phyloP scores from a whole-genome alignment of 164 flowering plant genomes.

The Chimonanthus salicifolius region DNA sequence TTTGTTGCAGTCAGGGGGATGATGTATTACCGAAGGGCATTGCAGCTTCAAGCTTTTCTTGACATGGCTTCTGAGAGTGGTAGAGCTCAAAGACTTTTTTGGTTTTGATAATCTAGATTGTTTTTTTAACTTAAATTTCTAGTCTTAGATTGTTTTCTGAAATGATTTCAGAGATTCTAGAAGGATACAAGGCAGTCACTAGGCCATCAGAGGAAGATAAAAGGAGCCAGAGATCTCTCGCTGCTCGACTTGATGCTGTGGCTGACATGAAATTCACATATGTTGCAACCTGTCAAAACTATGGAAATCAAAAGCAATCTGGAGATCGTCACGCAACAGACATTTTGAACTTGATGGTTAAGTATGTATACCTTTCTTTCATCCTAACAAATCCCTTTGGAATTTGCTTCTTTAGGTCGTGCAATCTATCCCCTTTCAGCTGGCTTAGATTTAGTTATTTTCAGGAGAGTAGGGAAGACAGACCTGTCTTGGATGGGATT shows the following conservation, averaged over 20 bases:
- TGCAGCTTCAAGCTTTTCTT: conserved; percentile 74
- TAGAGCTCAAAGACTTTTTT: too few relatives aligned
- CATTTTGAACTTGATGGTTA: conserved; percentile 66
- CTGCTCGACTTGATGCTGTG: conserved; percentile 73
- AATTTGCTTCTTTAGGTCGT: too few relatives aligned
- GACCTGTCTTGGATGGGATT: too few relatives aligned
- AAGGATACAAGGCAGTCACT: conserved; percentile 45
- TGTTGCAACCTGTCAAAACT: conserved; percentile 84
- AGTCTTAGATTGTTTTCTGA: too few relatives aligned
- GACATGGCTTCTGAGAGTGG: conserved; percentile 83
- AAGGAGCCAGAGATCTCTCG: conserved; percentile 69
- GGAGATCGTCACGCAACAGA: conserved; percentile 74
- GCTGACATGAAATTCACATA: conserved; percentile 88
- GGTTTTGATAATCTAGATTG: too few relatives aligned
- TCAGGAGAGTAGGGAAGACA: too few relatives aligned
- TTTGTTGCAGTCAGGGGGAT: conserved; percentile 62
- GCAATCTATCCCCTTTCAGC: too few relatives aligned
- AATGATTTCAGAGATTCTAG: too few relatives aligned
- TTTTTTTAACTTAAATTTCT: too few relatives aligned
- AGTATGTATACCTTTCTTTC: conserved; percentile 33
- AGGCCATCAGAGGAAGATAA: conserved; percentile 69
- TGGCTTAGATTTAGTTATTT: too few relatives aligned
- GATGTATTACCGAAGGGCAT: conserved; percentile 91
- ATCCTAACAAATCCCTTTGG: neutral
- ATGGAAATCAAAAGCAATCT: conserved; percentile 73